These are phyloP conservation scores for Digitaria exilis DNA, from an alignment of 202 grass and related monocot species.

Conservation along the genomic window DNA sequence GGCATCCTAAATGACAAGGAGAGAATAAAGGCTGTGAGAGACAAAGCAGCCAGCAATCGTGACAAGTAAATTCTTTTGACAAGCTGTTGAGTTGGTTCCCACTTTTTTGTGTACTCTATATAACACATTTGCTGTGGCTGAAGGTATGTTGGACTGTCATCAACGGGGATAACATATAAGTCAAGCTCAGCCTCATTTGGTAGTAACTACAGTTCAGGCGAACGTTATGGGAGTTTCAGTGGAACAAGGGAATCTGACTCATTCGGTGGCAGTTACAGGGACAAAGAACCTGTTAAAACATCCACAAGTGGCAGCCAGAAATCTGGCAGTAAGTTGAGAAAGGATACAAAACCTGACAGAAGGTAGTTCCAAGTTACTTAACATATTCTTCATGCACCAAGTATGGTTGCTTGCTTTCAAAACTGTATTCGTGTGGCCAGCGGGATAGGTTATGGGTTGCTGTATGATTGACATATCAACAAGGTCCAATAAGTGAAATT, in stretches of 20 bases:
- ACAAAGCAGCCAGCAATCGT: conserved; percentile 81
- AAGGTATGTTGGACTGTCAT: conserved; percentile 96
- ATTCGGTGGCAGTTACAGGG: conserved; percentile 61
- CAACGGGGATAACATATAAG: conserved; percentile 81
- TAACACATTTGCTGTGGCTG: conserved; percentile 49
- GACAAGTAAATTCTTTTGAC: conserved; percentile 73
- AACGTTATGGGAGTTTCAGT: conserved; percentile 83
- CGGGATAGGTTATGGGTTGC: conserved; percentile 3
- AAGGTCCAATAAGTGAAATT: conserved; percentile 10
- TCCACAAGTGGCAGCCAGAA: conserved; percentile 42
- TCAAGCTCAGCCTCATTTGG: conserved; percentile 80
- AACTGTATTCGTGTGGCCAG: conserved; percentile 1
- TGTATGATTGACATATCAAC: conserved; percentile 2
- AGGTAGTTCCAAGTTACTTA: conserved; percentile 55
- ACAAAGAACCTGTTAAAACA: conserved; percentile 64
- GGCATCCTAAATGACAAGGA: conserved; percentile 90
- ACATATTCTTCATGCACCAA: conserved; percentile 18
- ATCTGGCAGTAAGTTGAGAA: conserved; percentile 63
- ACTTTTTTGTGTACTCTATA: conserved; percentile 1
- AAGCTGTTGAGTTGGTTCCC: conserved; percentile 17
- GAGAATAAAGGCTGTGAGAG: conserved; percentile 90
- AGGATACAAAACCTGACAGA: conserved; percentile 39
- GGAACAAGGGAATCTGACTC: conserved; percentile 74
- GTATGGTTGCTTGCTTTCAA: background rate
- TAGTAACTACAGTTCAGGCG: conserved; percentile 61